Conservation (phyloP, 2,329 filamentous ascomycete genomes). For the Cladosporium sp. region DNA sequence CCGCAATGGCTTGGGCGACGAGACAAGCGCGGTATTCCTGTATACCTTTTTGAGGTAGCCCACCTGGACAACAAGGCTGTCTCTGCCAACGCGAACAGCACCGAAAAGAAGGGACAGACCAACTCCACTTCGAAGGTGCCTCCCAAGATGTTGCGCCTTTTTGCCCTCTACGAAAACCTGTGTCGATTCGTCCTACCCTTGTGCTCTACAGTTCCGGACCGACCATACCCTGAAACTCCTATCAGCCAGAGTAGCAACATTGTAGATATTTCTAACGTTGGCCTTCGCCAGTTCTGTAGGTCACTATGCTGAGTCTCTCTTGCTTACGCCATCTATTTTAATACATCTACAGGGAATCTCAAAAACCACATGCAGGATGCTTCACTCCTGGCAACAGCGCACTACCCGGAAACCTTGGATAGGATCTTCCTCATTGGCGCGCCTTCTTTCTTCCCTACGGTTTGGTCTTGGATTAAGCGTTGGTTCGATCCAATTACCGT, state of each 20-base stretch:
- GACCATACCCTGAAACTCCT: slow-evolving; percentile 71
- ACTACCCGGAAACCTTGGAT: slow-evolving; percentile 92
- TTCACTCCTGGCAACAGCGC: slow-evolving; percentile 78
- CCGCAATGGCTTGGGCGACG: slow-evolving; percentile 92
- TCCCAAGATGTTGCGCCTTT: slow-evolving; percentile 75
- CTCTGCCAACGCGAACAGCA: slow-evolving; percentile 67
- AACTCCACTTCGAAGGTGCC: slow-evolving; percentile 60
- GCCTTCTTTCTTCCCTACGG: slow-evolving; percentile 83
- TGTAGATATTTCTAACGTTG: slow-evolving; percentile 83
- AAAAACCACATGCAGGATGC: slow-evolving; percentile 93
- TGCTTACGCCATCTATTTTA: too few species aligned
- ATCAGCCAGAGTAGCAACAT: slow-evolving; percentile 93
- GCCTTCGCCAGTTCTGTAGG: slow-evolving; percentile 74
- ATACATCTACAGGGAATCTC: slow-evolving; percentile 59
- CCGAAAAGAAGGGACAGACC: slow-evolving; percentile 49
- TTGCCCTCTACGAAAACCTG: slow-evolving; percentile 90
- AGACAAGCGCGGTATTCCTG: slow-evolving; percentile 83
- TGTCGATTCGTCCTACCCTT: slow-evolving; percentile 82
- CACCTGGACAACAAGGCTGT: slow-evolving; percentile 80
- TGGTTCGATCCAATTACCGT: slow-evolving; percentile 47
- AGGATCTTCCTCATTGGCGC: slow-evolving; percentile 85
- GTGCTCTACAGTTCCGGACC: slow-evolving; percentile 68
- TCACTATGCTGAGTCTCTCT: too few species aligned
- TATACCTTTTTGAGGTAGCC: slow-evolving; percentile 85
- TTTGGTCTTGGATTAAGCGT: slow-evolving; percentile 91